phyloP scores from a whole-genome alignment of 768 basidiomycete species.

The Tylopilus intermedius region DNA sequence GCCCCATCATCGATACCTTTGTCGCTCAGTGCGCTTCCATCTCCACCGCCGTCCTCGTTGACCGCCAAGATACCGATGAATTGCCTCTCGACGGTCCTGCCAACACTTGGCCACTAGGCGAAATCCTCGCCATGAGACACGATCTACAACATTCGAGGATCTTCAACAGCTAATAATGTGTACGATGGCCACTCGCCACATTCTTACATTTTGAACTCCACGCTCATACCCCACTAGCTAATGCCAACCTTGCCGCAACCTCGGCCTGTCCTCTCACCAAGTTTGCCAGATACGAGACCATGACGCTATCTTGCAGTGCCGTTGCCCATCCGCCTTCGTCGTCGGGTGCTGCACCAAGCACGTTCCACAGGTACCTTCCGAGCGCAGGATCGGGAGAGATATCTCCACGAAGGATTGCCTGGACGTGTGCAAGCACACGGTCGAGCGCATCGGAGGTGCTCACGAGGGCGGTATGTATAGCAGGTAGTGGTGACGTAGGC shows the following conservation, averaged over 20 bases:
- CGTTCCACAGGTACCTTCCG: conserved; percentile 88
- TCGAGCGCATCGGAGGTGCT: conserved; percentile 75
- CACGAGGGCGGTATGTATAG: conserved; percentile 46
- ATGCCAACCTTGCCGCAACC: conserved; percentile 79
- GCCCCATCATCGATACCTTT: conserved; percentile 60
- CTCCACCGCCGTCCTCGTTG: conserved; percentile 41
- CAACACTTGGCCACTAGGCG: conserved; percentile 94
- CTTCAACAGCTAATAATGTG: conserved; percentile 65
- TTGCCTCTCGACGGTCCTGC: conserved; percentile 56
- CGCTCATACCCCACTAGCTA: conserved; percentile 44
- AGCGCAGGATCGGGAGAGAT: conserved; percentile 76
- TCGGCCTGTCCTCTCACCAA: conserved; percentile 92
- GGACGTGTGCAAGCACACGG: conserved; percentile 81
- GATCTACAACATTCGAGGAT: conserved; percentile 94
- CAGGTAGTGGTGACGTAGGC: conserved; percentile 57
- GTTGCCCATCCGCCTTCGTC: conserved; percentile 74
- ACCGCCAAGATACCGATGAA: conserved; percentile 10
- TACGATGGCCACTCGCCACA: not conserved
- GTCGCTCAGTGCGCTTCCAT: conserved; percentile 41
- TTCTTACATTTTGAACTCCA: conserved; percentile 5
- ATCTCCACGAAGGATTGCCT: conserved; percentile 73
- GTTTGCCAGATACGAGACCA: conserved; percentile 92
- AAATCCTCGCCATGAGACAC: conserved; percentile 85
- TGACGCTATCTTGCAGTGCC: conserved; percentile 84
- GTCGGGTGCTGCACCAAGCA: conserved; percentile 65